These are phyloP conservation scores for Backusella mclennaniae DNA, from an alignment of 192 early-diverging fungal genomes.

Conservation along the genomic window DNA sequence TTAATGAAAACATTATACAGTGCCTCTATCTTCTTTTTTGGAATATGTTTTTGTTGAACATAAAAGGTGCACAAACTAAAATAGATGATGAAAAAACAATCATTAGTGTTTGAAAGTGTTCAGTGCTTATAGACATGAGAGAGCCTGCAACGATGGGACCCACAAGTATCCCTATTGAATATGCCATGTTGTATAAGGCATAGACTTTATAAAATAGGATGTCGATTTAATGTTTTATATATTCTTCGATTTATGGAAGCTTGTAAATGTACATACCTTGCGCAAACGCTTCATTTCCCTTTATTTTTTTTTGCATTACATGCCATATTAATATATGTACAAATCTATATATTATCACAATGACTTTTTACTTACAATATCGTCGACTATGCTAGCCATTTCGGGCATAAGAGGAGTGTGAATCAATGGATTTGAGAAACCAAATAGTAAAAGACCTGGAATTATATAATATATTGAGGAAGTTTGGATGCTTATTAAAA, in stretches of 20 bases:
- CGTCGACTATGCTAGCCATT: constrained; percentile 62
- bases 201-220: not conserved
- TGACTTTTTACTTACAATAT: constrained; percentile 47
- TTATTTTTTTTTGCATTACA: not conserved
- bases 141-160: not conserved
- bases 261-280: not conserved
- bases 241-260: not conserved
- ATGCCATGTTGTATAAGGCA: not conserved
- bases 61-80: not conserved
- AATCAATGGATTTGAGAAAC: constrained; percentile 45
- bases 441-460: constrained; percentile 46
- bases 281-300: not conserved
- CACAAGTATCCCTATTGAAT: not conserved
- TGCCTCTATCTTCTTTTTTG: not conserved
- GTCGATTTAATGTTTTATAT: not conserved
- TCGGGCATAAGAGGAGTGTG: constrained; percentile 63
- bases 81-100: not conserved
- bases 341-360: not conserved
- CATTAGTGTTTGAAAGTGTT: not conserved
- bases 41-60: not conserved
- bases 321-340: not conserved
- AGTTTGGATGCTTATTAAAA: constrained; percentile 37
- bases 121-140: not conserved
- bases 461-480: constrained; percentile 33
- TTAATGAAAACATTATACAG: not conserved